Percentiles rank a stretch among this genome's conserved stretches.
Evolutionary conservation across 2,329 filamentous ascomycete genomes (phyloP).

Genomic region (Fusarium kyushuense): DNA sequence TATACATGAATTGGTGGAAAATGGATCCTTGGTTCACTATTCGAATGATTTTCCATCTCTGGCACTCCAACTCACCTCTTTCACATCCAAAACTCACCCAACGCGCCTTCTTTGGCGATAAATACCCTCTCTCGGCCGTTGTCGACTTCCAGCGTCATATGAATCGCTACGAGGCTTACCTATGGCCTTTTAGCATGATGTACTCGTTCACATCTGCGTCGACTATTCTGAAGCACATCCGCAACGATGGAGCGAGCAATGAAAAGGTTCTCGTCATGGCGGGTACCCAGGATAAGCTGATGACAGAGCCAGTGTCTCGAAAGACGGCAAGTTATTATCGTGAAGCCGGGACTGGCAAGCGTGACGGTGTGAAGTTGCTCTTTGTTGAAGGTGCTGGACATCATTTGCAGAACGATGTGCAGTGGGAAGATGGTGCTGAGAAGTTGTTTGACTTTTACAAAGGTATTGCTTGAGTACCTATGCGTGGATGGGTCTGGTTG

Average conservation of each 20-base stretch:
- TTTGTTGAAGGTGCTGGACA: constrained; percentile 61
- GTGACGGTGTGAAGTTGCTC: constrained; percentile 55
- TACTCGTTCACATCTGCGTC: constrained; percentile 56
- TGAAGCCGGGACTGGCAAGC: constrained; percentile 17
- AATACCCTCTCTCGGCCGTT: constrained; percentile 56
- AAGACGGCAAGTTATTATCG: constrained; percentile 53
- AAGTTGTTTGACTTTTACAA: constrained; percentile 59
- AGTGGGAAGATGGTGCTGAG: constrained; percentile 60
- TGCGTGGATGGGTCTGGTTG: background rate
- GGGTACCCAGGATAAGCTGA: constrained; percentile 57
- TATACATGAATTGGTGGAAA: constrained; percentile 61
- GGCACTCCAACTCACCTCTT: constrained; percentile 65
- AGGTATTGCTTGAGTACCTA: constrained; percentile 23
- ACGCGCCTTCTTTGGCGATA: constrained; percentile 63
- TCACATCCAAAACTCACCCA: constrained; percentile 62
- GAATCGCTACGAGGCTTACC: constrained; percentile 63
- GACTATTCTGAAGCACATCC: constrained; percentile 56
- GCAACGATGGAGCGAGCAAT: constrained; percentile 31
- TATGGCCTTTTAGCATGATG: constrained; percentile 65
- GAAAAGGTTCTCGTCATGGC: constrained; percentile 55
- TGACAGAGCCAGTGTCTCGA: constrained; percentile 54
- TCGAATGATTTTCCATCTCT: constrained; percentile 59
- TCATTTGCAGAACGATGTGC: constrained; percentile 65
- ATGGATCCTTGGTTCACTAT: constrained; percentile 63
- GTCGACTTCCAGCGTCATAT: constrained; percentile 57